A percentile compares a stretch with the other conserved stretches of the same genome.
Conservation (phyloP, 441 rosid genomes). For the Bruguiera hainesii region DNA sequence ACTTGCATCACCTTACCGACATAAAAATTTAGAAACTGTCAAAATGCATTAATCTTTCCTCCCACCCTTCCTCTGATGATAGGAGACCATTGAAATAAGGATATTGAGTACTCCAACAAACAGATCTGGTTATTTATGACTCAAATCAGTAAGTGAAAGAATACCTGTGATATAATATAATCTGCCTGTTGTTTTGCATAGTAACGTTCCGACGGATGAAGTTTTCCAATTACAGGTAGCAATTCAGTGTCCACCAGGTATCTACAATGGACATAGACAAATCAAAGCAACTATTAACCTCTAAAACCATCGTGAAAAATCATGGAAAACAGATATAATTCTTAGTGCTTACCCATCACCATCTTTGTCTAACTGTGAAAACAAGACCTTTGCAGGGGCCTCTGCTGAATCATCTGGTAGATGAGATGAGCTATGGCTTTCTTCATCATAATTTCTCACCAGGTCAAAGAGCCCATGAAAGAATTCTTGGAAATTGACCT, state of each 20-base stretch:
- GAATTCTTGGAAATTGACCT: constrained; percentile 74
- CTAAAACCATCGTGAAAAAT: constrained; percentile 3
- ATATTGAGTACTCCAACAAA: no score
- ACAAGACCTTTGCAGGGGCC: constrained; percentile 71
- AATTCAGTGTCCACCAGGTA: constrained; percentile 65
- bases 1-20: no score
- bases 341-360: constrained; percentile 59
- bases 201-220: constrained; percentile 88
- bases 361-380: constrained; percentile 83
- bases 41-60: no score
- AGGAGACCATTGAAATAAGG: no score
- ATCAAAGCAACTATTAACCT: constrained; percentile 14
- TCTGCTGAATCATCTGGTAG: constrained; percentile 55
- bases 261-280: constrained; percentile 34
- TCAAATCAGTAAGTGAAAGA: constrained; percentile 6
- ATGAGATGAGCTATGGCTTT: constrained; percentile 56
- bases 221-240: constrained; percentile 69
- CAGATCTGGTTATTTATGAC: neutral
- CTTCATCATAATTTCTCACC: constrained; percentile 85
- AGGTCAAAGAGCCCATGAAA: constrained; percentile 90
- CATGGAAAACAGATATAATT: constrained; percentile 1
- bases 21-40: no score
- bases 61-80: no score
- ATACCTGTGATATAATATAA: constrained; percentile 85
- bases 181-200: constrained; percentile 96